Evolutionary conservation across 2,329 filamentous ascomycete species (phyloP).

Genomic region (Helicocarpus griseus): DNA sequence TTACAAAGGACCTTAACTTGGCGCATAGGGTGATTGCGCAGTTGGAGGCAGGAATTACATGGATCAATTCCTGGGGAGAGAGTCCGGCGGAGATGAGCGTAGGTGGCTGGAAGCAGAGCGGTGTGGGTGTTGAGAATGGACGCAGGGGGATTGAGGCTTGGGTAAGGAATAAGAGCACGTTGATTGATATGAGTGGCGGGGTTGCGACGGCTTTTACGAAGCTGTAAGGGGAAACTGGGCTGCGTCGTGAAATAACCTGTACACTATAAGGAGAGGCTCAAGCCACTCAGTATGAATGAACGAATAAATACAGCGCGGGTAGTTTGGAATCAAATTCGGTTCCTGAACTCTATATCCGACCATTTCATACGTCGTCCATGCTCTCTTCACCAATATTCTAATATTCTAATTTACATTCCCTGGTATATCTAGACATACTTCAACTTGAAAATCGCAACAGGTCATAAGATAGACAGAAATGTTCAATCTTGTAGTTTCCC

Average conservation of each 20-base stretch:
- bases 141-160: conserved; percentile 69
- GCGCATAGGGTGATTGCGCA: conserved; percentile 63
- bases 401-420: no score
- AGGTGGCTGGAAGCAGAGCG: conserved; percentile 85
- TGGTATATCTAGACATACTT: not conserved
- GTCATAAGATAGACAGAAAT: no score
- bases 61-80: conserved; percentile 93
- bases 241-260: no score
- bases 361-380: no score
- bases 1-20: conserved; percentile 62
- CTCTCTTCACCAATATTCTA: no score
- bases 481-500: not conserved
- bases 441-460: not conserved
- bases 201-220: conserved; percentile 67
- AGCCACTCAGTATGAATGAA: no score
- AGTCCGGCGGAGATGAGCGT: conserved; percentile 86
- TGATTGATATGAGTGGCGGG: conserved; percentile 68
- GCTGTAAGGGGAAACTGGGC: conserved; percentile 34
- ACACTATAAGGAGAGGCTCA: no score
- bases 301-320: no score
- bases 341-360: no score
- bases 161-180: conserved; percentile 77
- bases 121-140: conserved; percentile 80
- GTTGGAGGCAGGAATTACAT: conserved; percentile 77
- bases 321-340: no score